A percentile compares a stretch with the other conserved stretches of the same genome.
Evolutionary conservation across 2,329 filamentous ascomycete species (phyloP).

Genomic region (Allantophomopsis lycopodina): DNA sequence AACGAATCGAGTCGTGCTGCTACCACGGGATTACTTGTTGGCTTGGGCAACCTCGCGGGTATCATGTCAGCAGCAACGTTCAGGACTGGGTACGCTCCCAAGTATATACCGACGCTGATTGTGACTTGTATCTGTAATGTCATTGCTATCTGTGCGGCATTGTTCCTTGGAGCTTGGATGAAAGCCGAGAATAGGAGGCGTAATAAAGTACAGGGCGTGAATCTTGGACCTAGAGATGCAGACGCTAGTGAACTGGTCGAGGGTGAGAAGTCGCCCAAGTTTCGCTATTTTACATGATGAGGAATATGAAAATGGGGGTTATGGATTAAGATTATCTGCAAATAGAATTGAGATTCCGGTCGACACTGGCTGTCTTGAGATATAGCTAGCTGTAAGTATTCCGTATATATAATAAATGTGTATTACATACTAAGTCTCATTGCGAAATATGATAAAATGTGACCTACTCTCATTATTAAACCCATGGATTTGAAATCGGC

Average conservation of each 20-base stretch:
- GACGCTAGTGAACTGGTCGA: constrained; percentile 23
- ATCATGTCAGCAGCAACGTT: constrained; percentile 31
- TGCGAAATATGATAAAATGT: too few species aligned
- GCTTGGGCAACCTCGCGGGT: constrained; percentile 32
- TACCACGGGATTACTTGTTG: constrained; percentile 31
- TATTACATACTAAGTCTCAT: too few species aligned
- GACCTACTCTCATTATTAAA: too few species aligned
- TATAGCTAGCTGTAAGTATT: too few species aligned
- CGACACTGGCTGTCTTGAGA: too few species aligned
- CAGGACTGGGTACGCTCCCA: constrained; percentile 30
- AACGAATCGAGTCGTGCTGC: constrained; percentile 33
- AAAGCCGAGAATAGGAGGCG: constrained; percentile 25
- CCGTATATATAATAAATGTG: too few species aligned
- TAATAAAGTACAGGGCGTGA: constrained; percentile 21
- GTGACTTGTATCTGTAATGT: constrained; percentile 27
- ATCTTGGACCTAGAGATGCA: constrained; percentile 22
- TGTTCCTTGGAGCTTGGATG: constrained; percentile 29
- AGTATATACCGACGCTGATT: constrained; percentile 31
- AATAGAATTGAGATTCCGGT: too few species aligned
- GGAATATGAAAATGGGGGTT: too few species aligned
- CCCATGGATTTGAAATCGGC: too few species aligned
- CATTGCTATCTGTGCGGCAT: constrained; percentile 23
- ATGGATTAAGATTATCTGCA: too few species aligned
- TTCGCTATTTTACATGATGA: constrained; percentile 19
- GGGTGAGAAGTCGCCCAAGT: constrained; percentile 23